Evolutionary conservation across 129 eudicot genomes (phyloP), one percentile per base, ranked within the genome.

Genomic region (Smallanthus sonchifolius): DNA sequence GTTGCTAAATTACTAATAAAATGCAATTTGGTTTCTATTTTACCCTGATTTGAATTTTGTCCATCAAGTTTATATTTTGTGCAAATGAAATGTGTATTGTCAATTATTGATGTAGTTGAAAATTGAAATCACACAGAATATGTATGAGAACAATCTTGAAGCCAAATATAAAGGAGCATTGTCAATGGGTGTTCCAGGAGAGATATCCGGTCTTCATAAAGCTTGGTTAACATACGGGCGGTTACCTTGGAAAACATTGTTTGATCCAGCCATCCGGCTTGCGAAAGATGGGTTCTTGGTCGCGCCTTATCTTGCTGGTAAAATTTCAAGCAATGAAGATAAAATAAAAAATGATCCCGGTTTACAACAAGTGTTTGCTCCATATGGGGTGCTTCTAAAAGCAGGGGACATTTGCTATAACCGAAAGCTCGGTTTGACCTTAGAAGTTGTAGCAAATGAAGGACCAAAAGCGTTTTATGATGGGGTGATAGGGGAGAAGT

Each of bases 131-230:
- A 45, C 84, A 61, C 83, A 94, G 99, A 69, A 91, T 83, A 95
- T 95, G 99, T 95, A 91, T 69, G 93, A 79, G 39, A 73, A 80
- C 24, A 80, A 91, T 52, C 77, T 76, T 13, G 71, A 54, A 0
- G 64, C 88, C 45, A 95, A 95, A 81, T 84, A 65, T 32, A 1
- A 10, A 7, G 99, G 99, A 62, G 88, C 94, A 37, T 20, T 95
- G 43, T 83, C 99, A 7, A 82, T 87, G 87, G 99, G 96, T 1
- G 96, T 95, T 35, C 99, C 99, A 0, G 97, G 97, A 24, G 99
- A 95, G 80, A 67, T 91, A 70, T 91, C 96, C 0, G 99, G 97
- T 42, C 96, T 95, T 14, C 73, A 84, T 40, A 79, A 76, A 74
- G 97, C 92, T 10, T 91, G 99, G 99, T 77, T 61, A 77, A 91